Evolutionary conservation across 352 stramenopile genomes (phyloP).

Genomic region (Phytophthora foliorum): DNA sequence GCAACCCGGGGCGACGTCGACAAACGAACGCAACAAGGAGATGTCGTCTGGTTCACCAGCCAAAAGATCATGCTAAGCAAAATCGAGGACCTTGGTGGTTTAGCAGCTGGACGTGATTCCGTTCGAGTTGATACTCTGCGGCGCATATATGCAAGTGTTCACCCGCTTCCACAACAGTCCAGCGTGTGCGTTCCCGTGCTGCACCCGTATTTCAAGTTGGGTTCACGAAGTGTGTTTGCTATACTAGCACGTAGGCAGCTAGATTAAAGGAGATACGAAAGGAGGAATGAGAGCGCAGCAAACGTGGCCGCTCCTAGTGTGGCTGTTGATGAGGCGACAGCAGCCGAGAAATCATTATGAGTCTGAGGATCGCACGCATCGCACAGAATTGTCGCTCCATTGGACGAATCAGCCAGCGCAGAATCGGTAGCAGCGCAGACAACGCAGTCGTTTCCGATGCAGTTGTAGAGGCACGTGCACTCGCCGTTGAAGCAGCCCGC

Average conservation of each 20-base stretch:
- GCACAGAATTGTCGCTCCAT: slow-evolving; percentile 55
- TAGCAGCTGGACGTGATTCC: too few species aligned
- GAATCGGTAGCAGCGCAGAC: slow-evolving; percentile 55
- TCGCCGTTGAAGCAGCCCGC: slow-evolving; percentile 63
- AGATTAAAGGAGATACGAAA: slow-evolving; percentile 22
- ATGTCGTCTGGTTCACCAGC: too few species aligned
- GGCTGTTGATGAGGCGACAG: neutral
- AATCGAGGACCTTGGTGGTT: too few species aligned
- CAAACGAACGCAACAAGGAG: too few species aligned
- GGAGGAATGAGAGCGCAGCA: slow-evolving; percentile 10
- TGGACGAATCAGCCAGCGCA: slow-evolving; percentile 33
- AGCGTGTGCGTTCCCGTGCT: too few species aligned
- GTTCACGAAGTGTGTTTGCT: slow-evolving; percentile 2
- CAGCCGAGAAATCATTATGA: slow-evolving; percentile 26
- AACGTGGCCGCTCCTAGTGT: slow-evolving; percentile 10
- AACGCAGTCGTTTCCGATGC: slow-evolving; percentile 51
- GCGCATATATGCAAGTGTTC: too few species aligned
- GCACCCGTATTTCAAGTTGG: too few species aligned
- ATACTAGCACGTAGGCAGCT: slow-evolving; percentile 2
- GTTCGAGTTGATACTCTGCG: too few species aligned
- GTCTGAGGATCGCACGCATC: slow-evolving; percentile 37
- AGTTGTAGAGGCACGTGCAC: slow-evolving; percentile 70
- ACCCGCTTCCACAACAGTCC: too few species aligned
- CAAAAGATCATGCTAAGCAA: too few species aligned
- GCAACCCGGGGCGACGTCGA: too few species aligned